Evolutionary conservation across 495 filamentous ascomycete genomes (phyloP).

Genomic region (Neurospora sp.): DNA sequence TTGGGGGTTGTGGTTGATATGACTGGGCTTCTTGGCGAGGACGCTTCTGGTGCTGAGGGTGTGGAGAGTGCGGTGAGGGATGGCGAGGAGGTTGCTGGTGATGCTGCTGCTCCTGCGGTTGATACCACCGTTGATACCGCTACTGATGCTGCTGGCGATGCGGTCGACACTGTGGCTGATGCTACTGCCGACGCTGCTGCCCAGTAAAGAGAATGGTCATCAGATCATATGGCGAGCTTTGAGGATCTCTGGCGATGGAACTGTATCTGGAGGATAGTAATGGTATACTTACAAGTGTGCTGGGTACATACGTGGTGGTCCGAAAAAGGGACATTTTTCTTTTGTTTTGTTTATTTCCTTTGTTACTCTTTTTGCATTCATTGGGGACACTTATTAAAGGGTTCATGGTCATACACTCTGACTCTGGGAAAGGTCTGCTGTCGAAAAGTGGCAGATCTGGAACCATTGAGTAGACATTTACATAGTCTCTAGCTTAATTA

Average conservation of each 20-base stretch:
- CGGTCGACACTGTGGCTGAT: too few relatives aligned
- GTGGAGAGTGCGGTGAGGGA: background rate
- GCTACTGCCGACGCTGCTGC: background rate
- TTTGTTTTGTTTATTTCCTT: background rate
- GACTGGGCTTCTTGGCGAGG: constrained; percentile 15
- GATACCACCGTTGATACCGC: too few relatives aligned
- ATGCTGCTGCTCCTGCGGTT: background rate
- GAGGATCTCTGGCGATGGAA: background rate
- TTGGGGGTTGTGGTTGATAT: background rate
- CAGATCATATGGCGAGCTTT: background rate
- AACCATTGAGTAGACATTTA: background rate
- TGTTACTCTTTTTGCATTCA: background rate
- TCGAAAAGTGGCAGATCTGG: background rate
- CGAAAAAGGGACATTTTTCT: background rate
- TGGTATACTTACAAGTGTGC: background rate
- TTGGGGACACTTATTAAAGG: background rate
- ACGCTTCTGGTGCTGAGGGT: background rate
- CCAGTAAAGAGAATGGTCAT: background rate
- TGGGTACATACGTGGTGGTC: background rate
- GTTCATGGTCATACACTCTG: background rate
- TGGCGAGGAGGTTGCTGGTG: background rate
- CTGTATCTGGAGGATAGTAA: background rate
- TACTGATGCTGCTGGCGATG: background rate
- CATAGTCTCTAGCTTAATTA: background rate
- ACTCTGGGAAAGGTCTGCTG: background rate